Percentiles rank a stretch among this genome's conserved stretches.
These are phyloP conservation scores for Picea abies DNA, from an alignment of 83 land plant genomes.

Conservation along the genomic window DNA sequence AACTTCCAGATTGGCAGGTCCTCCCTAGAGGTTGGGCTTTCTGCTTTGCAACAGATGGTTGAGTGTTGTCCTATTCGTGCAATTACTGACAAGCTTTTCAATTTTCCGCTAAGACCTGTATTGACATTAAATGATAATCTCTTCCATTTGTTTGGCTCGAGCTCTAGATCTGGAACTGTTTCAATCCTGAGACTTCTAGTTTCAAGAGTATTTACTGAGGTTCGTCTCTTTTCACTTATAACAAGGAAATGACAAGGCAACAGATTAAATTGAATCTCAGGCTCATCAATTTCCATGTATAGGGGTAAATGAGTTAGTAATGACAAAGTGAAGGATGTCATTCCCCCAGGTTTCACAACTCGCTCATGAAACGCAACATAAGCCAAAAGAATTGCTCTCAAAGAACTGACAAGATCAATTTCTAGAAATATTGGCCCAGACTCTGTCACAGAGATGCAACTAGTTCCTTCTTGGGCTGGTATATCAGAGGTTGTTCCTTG, in stretches of 20 bases:
- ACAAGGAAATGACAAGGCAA: constrained; percentile 65
- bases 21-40: constrained; percentile 92
- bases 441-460: constrained; percentile 32
- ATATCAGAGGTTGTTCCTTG: constrained; percentile 37
- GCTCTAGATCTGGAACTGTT: too few species aligned
- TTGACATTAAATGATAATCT: constrained; percentile 70
- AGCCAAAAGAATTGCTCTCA: constrained; percentile 77
- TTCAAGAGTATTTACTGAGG: background rate
- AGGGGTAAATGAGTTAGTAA: constrained; percentile 87
- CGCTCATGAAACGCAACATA: constrained; percentile 93
- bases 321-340: constrained; percentile 68
- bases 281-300: constrained; percentile 57
- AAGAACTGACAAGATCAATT: constrained; percentile 88
- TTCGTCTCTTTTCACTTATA: constrained; percentile 27
- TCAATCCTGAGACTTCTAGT: too few species aligned
- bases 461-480: constrained; percentile 30
- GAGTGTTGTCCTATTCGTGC: constrained; percentile 71
- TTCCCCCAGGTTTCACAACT: constrained; percentile 68
- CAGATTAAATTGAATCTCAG: constrained; percentile 91
- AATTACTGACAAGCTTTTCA: constrained; percentile 83
- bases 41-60: constrained; percentile 87
- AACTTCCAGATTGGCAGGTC: constrained; percentile 86
- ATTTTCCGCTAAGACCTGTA: constrained; percentile 91
- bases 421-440: constrained; percentile 67
- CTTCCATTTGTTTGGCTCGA: constrained; percentile 79